These are phyloP conservation scores for Leccinum incarnatum DNA, from an alignment of 768 basidiomycete species.

Conservation along the genomic window DNA sequence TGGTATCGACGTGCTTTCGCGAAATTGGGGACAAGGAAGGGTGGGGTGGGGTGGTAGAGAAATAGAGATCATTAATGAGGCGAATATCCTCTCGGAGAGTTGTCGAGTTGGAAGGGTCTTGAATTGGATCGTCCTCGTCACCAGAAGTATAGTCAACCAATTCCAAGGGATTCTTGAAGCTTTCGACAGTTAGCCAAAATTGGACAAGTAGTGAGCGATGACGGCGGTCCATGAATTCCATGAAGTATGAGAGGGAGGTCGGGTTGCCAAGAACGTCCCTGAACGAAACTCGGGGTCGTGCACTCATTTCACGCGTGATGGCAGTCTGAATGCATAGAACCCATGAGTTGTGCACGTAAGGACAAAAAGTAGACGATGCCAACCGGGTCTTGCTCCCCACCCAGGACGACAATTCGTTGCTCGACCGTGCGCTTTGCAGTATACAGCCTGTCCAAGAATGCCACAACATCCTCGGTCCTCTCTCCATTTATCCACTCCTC, in stretches of 20 bases:
- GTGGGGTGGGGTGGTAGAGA: constrained; percentile 57
- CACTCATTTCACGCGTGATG: constrained; percentile 40
- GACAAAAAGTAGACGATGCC: constrained; percentile 13
- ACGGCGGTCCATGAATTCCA: constrained; percentile 97
- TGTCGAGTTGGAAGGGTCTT: constrained; percentile 51
- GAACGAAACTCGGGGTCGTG: constrained; percentile 54
- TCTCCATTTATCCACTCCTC: constrained; percentile 88
- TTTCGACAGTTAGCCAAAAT: constrained; percentile 97
- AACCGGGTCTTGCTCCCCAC: constrained; percentile 66
- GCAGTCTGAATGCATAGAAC: constrained; percentile 33
- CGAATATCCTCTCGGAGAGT: constrained; percentile 84
- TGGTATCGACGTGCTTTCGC: constrained; percentile 64
- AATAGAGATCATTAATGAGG: constrained; percentile 88
- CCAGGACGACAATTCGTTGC: constrained; percentile 76
- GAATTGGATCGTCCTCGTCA: constrained; percentile 61
- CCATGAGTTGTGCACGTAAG: not conserved
- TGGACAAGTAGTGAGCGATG: constrained; percentile 84
- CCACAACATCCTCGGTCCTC: constrained; percentile 79
- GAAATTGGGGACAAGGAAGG: constrained; percentile 62
- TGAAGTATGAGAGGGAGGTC: constrained; percentile 89
- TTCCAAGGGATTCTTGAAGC: constrained; percentile 96
- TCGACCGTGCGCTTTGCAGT: constrained; percentile 88
- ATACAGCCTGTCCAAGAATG: constrained; percentile 84
- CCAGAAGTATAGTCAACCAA: constrained; percentile 61
- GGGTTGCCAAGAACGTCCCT: constrained; percentile 86